Conservation (phyloP, 83 land plant species). For the Isoetes engelmannii region DNA sequence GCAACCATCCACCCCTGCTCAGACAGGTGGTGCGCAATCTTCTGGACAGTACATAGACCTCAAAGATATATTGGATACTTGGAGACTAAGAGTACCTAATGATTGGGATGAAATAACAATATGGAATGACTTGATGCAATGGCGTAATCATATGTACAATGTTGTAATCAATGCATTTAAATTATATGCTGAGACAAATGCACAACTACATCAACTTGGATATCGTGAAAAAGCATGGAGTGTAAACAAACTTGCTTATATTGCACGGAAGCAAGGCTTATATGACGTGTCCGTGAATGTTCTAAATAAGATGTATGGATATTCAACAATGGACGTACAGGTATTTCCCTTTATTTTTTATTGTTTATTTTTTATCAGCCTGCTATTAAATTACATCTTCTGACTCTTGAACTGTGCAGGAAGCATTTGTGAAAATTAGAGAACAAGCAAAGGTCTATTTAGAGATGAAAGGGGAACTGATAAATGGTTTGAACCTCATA, state of each 20-base stretch:
- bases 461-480: conserved; percentile 90
- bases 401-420: conserved; percentile 41
- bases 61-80: conserved; percentile 95
- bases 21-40: conserved; percentile 35
- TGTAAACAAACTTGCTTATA: conserved; percentile 94
- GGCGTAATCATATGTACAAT: conserved; percentile 98
- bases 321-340: conserved; percentile 95
- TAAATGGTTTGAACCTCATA: conserved; percentile 77
- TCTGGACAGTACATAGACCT: conserved; percentile 61
- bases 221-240: conserved; percentile 99
- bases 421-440: conserved; percentile 97
- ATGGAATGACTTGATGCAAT: conserved; percentile 94
- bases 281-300: conserved; percentile 90
- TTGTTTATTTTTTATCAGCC: background rate
- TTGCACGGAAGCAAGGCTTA: conserved; percentile 95
- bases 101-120: conserved; percentile 96
- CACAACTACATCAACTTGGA: conserved; percentile 93
- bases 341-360: conserved; percentile 15
- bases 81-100: conserved; percentile 93
- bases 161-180: conserved; percentile 92
- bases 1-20: conserved; percentile 47
- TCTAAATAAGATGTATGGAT: conserved; percentile 97
- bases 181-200: conserved; percentile 63
- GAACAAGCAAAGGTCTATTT: conserved; percentile 96
- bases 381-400: background rate